Evolutionary conservation across 345 rosid species (phyloP).

Genomic region (Xanthoceras sorbifolium): DNA sequence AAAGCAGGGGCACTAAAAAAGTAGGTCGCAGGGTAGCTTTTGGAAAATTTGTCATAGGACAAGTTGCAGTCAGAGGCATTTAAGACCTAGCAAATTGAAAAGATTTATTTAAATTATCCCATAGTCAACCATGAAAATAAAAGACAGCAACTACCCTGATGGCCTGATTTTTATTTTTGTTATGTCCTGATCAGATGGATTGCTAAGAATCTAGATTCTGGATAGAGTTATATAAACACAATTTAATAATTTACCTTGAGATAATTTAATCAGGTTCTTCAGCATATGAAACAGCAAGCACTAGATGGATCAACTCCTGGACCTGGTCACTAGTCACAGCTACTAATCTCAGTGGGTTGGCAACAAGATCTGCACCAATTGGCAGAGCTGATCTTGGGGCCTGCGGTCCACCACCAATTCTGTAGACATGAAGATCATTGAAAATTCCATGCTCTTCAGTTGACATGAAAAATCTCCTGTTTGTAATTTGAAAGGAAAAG

Average conservation of each 20-base stretch:
- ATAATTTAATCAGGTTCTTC: slow-evolving; percentile 72
- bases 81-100: not conserved
- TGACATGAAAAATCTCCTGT: too few relatives aligned
- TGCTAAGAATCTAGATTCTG: not conserved
- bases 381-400: slow-evolving; percentile 88
- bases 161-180: not conserved
- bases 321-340: slow-evolving; percentile 60
- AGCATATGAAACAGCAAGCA: slow-evolving; percentile 90
- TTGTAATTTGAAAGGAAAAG: not conserved
- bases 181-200: not conserved
- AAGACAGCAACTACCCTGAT: not conserved
- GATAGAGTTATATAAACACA: not conserved
- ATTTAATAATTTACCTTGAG: slow-evolving; percentile 49
- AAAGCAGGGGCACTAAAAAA: not conserved
- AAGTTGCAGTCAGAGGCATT: not conserved
- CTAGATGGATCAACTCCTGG: slow-evolving; percentile 62
- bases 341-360: slow-evolving; percentile 64
- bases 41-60: not conserved
- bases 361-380: slow-evolving; percentile 66
- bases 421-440: slow-evolving; percentile 63
- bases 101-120: not conserved
- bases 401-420: slow-evolving; percentile 87
- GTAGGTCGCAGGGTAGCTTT: not conserved
- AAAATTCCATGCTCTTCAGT: slow-evolving; percentile 25
- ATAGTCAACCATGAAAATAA: not conserved